phyloP scores from a whole-genome alignment of 345 rosid species.

The Stellera chamaejasme region DNA sequence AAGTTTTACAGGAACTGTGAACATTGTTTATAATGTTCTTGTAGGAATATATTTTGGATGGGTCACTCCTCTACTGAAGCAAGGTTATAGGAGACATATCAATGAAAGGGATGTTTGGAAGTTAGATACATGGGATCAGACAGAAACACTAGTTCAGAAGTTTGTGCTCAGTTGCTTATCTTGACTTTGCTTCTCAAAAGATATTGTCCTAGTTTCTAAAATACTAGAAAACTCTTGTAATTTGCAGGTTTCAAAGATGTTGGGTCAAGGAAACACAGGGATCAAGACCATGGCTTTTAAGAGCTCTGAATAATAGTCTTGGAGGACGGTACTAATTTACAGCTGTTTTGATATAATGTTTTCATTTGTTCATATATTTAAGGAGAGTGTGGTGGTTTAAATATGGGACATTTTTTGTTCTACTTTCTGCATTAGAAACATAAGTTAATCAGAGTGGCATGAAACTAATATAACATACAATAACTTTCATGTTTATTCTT shows the following conservation, averaged over 20 bases:
- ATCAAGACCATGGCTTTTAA: conserved; percentile 79
- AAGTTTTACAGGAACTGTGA: too few relatives aligned
- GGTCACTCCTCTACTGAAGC: conserved; percentile 88
- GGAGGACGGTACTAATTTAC: conserved; percentile 55
- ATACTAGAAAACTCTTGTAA: conserved; percentile 1
- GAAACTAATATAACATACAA: too few relatives aligned
- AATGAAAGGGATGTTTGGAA: conserved; percentile 94
- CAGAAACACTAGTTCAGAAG: conserved; percentile 67
- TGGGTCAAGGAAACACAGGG: conserved; percentile 68
- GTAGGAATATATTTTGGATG: conserved; percentile 70
- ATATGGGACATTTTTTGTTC: too few relatives aligned
- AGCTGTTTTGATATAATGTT: too few relatives aligned
- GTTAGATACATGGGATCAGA: conserved; percentile 86
- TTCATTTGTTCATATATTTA: too few relatives aligned
- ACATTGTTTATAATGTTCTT: conserved; percentile 1
- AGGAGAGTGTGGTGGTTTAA: too few relatives aligned
- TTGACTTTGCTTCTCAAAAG: conserved; percentile 8
- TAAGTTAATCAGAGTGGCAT: too few relatives aligned
- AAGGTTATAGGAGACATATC: conserved; percentile 76
- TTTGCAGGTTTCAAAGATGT: conserved; percentile 60
- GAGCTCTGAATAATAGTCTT: conserved; percentile 76
- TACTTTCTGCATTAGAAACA: too few relatives aligned
- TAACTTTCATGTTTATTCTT: too few relatives aligned
- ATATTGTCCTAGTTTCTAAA: neutral
- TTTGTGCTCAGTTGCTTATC: conserved; percentile 20